Evolutionary conservation across 2,329 filamentous ascomycete species (phyloP).

Genomic region (Cadophora malorum): DNA sequence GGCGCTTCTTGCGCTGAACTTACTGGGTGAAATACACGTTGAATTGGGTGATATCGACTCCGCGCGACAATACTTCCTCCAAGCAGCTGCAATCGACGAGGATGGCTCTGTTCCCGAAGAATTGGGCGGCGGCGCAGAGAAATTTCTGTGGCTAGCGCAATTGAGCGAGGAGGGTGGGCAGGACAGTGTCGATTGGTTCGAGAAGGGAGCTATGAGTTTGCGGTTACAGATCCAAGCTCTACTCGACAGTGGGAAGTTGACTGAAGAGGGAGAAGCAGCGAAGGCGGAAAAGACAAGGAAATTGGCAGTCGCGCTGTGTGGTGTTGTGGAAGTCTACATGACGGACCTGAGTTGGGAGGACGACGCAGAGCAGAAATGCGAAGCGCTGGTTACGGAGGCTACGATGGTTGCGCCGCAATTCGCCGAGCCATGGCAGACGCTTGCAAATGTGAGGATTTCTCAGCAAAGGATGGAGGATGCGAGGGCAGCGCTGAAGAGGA

Average conservation of each 20-base stretch:
- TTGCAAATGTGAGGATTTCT: constrained; percentile 92
- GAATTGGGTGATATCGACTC: constrained; percentile 70
- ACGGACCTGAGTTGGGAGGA: constrained; percentile 94
- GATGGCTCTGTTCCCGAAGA: constrained; percentile 74
- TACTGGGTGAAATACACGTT: constrained; percentile 48
- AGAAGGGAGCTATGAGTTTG: constrained; percentile 74
- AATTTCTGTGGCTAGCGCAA: constrained; percentile 94
- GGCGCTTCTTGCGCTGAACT: constrained; percentile 44
- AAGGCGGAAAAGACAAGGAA: constrained; percentile 78
- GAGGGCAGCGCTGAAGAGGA: constrained; percentile 75
- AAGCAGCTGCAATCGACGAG: constrained; percentile 77
- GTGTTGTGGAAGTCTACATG: constrained; percentile 97
- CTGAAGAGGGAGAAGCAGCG: constrained; percentile 48
- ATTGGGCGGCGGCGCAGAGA: constrained; percentile 84
- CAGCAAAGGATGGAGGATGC: constrained; percentile 83
- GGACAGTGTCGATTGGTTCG: constrained; percentile 71
- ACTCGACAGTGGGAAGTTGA: constrained; percentile 55
- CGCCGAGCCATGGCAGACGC: constrained; percentile 91
- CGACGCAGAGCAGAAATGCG: constrained; percentile 88
- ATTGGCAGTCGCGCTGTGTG: constrained; percentile 89
- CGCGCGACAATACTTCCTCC: constrained; percentile 74
- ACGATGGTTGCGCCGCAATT: constrained; percentile 81
- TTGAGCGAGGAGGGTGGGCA: constrained; percentile 74
- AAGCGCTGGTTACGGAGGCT: constrained; percentile 88
- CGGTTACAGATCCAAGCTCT: constrained; percentile 72